A percentile compares a stretch with the other conserved stretches of the same genome.
Conservation (phyloP, 441 rosid genomes). For the Erodium moschatum region DNA sequence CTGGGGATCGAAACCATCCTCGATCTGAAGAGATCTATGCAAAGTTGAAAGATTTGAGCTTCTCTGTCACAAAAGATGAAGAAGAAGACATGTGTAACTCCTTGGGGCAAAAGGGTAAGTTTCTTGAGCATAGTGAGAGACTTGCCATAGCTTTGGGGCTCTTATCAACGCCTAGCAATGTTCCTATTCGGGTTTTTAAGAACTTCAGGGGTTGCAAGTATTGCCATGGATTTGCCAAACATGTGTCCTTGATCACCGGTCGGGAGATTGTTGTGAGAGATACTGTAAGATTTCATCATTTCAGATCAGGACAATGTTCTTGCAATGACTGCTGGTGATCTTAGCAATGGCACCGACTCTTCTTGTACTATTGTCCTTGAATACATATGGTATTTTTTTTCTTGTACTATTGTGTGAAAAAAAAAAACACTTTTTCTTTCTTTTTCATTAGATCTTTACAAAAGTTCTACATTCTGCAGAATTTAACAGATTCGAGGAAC, state of each 20-base stretch:
- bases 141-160: conserved; percentile 55
- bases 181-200: conserved; percentile 45
- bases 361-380: too few relatives aligned
- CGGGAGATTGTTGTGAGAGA: conserved; percentile 43
- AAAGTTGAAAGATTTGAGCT: conserved; percentile 40
- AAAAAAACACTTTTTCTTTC: too few relatives aligned
- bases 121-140: conserved; percentile 52
- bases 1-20: conserved; percentile 55
- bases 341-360: not conserved
- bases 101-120: conserved; percentile 28
- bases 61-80: conserved; percentile 18
- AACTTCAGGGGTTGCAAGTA: conserved; percentile 48
- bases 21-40: conserved; percentile 38
- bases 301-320: conserved; percentile 47
- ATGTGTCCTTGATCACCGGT: conserved; percentile 34
- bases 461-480: too few relatives aligned
- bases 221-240: conserved; percentile 57
- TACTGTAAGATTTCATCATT: conserved; percentile 52
- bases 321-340: conserved; percentile 58
- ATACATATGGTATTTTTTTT: too few relatives aligned
- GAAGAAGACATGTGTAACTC: conserved; percentile 8
- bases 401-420: too few relatives aligned
- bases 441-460: too few relatives aligned
- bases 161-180: conserved; percentile 30
- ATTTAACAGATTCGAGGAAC: too few relatives aligned